Conservation (phyloP, 75 land plant species). For the Pinus albicaulis region DNA sequence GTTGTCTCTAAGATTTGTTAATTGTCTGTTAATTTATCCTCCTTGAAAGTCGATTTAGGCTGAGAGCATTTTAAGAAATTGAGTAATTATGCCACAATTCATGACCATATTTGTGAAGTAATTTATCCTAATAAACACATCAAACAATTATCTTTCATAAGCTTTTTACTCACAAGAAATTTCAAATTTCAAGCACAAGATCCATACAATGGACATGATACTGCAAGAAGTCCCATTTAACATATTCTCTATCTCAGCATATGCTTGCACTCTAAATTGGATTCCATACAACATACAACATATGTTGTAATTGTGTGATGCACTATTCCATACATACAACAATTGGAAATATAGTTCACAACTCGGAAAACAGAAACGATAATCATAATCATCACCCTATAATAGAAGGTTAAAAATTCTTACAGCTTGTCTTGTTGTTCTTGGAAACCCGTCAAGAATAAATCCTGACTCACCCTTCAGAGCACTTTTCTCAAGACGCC, state of each 20-base stretch:
- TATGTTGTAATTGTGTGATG: background rate
- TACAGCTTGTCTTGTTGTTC: conserved; percentile 83
- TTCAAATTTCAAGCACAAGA: no score
- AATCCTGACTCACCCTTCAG: conserved; percentile 74
- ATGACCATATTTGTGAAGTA: no score
- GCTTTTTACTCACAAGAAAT: background rate
- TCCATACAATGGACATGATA: background rate
- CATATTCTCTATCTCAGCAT: background rate
- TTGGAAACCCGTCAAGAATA: conserved; percentile 90
- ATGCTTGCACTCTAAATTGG: background rate
- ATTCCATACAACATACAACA: background rate
- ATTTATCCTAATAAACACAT: background rate
- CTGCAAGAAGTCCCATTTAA: background rate
- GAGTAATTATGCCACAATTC: no score
- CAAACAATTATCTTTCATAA: background rate
- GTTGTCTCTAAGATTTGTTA: no score
- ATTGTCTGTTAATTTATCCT: no score
- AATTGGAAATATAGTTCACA: background rate
- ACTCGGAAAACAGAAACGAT: no score
- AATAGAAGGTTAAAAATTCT: conserved; percentile 10
- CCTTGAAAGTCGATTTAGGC: no score
- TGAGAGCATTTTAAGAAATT: no score
- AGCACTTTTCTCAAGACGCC: conserved; percentile 58
- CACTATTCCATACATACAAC: background rate
- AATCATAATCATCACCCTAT: background rate